Evolutionary conservation across 75 land plant species (phyloP).

Genomic region (Isoetes taiwanensis): DNA sequence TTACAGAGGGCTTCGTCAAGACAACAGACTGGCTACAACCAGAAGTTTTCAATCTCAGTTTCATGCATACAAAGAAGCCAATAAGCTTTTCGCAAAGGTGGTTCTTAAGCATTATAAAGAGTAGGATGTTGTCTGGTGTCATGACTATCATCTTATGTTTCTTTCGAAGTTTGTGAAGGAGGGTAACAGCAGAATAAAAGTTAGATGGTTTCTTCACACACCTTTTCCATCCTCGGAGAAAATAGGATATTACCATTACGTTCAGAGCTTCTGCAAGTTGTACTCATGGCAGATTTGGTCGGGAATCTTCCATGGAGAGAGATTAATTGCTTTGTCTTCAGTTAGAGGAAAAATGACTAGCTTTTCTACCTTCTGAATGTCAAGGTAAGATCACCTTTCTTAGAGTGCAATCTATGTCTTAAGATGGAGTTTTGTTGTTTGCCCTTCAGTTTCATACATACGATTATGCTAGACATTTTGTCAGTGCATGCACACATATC

Average conservation of each 20-base stretch:
- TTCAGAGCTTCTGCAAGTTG: constrained; percentile 70
- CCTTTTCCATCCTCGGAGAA: constrained; percentile 99
- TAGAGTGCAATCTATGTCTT: background rate
- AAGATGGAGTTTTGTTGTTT: background rate
- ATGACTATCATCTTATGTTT: constrained; percentile 99
- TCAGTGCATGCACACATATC: constrained; percentile 97
- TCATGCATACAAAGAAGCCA: constrained; percentile 90
- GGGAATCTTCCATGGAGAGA: constrained; percentile 58
- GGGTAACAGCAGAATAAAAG: constrained; percentile 63
- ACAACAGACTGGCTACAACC: constrained; percentile 95
- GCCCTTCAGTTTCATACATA: constrained; percentile 86
- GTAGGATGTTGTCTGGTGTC: constrained; percentile 99
- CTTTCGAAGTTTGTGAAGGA: constrained; percentile 87
- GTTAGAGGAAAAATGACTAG: too few relatives aligned
- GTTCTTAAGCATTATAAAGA: constrained; percentile 73
- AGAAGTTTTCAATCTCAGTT: constrained; percentile 94
- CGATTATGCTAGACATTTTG: constrained; percentile 98
- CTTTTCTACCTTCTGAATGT: background rate
- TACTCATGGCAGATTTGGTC: constrained; percentile 91
- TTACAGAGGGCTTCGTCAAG: constrained; percentile 95
- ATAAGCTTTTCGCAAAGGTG: constrained; percentile 89
- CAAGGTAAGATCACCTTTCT: background rate
- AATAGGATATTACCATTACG: constrained; percentile 87
- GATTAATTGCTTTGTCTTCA: too few relatives aligned
- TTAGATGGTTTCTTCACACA: constrained; percentile 99